Evolutionary conservation across 2,329 filamentous ascomycete genomes (phyloP).

Genomic region (Colletotrichum tabaci): DNA sequence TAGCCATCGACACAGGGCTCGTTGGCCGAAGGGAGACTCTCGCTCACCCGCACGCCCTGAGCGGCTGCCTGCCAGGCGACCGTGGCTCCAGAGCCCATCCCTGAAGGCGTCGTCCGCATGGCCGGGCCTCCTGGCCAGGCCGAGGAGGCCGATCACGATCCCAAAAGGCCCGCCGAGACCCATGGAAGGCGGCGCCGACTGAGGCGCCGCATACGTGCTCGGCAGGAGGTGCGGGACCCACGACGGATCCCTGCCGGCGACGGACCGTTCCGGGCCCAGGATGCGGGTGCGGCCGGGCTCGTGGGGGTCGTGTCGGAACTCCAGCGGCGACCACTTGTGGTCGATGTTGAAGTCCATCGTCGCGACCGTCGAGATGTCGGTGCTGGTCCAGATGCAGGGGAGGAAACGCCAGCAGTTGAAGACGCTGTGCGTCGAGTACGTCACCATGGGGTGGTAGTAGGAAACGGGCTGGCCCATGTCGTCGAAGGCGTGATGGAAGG

Average conservation of each 20-base stretch:
- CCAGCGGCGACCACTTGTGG: slow-evolving; percentile 49
- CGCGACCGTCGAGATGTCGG: slow-evolving; percentile 29
- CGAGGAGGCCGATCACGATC: slow-evolving; percentile 59
- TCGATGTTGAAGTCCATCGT: slow-evolving; percentile 20
- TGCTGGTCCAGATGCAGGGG: slow-evolving; percentile 15
- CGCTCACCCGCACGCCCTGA: slow-evolving; percentile 21
- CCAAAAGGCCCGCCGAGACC: slow-evolving; percentile 57
- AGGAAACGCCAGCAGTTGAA: slow-evolving; percentile 43
- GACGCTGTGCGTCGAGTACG: slow-evolving; percentile 28
- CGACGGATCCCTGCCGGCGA: slow-evolving; percentile 50
- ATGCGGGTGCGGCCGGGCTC: slow-evolving; percentile 46
- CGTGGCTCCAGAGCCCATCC: slow-evolving; percentile 34
- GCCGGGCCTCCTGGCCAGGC: slow-evolving; percentile 41
- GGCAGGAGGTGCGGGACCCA: slow-evolving; percentile 59
- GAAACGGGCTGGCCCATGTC: neutral
- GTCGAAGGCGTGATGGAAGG: neutral
- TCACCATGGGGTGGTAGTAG: neutral
- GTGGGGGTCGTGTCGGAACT: slow-evolving; percentile 46
- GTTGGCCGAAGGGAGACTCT: neutral
- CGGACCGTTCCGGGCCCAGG: slow-evolving; percentile 48
- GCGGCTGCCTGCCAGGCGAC: slow-evolving; percentile 7
- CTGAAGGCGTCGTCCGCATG: slow-evolving; percentile 27
- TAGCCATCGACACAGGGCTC: no score
- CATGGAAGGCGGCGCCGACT: slow-evolving; percentile 43
- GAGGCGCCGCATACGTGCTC: slow-evolving; percentile 47